Evolutionary conservation across 352 stramenopile species (phyloP), one percentile per base, ranked within the genome.

Genomic region (Globisporangium recalcitrans): DNA sequence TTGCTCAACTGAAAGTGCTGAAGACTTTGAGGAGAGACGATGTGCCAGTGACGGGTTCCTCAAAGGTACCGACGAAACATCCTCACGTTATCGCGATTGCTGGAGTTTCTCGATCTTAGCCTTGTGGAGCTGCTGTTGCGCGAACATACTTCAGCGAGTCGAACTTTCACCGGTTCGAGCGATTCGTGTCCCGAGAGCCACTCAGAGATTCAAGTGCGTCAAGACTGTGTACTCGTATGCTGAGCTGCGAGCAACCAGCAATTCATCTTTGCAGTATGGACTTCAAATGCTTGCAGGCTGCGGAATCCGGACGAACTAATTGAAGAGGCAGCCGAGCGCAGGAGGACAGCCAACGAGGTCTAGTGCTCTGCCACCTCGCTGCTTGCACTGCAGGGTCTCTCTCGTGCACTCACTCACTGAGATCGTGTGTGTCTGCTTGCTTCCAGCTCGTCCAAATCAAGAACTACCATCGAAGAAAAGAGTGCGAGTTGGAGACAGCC

Each of bases 321-420:
- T 10, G 48, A 64, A 32, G 68, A 76, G 44, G 70, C 72, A 22
- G 64, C 47, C 2, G 70, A 70, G 13, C 65, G 68, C 24, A 62
- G 65, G 42, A 56, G 61, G 46, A 56, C 64, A 24, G 47, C 44
- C 24, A 53, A 73, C 31, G 72, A 80, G 72, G 74, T 78, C 16
- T 19, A 27, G 34, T n/a, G n/a, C n/a, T n/a, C n/a, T n/a, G n/a
- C n/a, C n/a, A n/a, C n/a, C n/a, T n/a, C n/a, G n/a, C n/a, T n/a
- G n/a, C n/a, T n/a, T n/a, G n/a, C n/a, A n/a, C n/a, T n/a, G n/a
- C n/a, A n/a, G n/a, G n/a, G n/a, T n/a, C n/a, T n/a, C n/a, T 2
- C 9, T 31, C 13, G 7, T 9, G n/a, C n/a, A n/a, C n/a, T 24
- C 19, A 24, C 14, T 54, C 19, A 52, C 22, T 21, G 19, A 34